Conservation (phyloP, 306 rosid species). For the Mimosa pudica region DNA sequence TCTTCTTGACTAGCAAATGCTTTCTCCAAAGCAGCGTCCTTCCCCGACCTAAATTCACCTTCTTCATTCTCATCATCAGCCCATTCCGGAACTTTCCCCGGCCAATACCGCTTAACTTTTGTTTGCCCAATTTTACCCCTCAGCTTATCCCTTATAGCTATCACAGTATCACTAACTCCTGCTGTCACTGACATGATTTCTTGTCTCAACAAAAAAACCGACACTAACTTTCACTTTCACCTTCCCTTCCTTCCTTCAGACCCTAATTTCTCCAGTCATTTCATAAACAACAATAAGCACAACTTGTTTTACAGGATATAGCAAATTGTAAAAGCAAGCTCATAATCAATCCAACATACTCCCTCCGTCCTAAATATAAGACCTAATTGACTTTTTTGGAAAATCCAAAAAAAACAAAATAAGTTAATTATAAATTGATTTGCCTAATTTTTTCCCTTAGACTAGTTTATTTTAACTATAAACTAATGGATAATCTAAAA, state of each 20-base stretch:
- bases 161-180: conserved; percentile 88
- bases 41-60: conserved; percentile 59
- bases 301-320: background rate
- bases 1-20: conserved; percentile 72
- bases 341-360: too few species aligned
- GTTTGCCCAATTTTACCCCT: conserved; percentile 96
- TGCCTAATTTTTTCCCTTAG: too few species aligned
- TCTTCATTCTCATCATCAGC: conserved; percentile 80
- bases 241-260: conserved; percentile 24
- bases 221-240: background rate
- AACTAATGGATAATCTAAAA: too few species aligned
- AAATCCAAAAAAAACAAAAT: too few species aligned
- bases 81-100: conserved; percentile 96
- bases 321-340: too few species aligned
- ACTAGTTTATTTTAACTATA: too few species aligned
- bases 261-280: conserved; percentile 20
- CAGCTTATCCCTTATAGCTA: conserved; percentile 88
- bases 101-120: conserved; percentile 92
- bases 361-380: too few species aligned
- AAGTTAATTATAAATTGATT: too few species aligned
- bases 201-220: conserved; percentile 24
- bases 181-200: conserved; percentile 89
- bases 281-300: conserved; percentile 1
- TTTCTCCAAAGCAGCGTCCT: conserved; percentile 69
- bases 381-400: too few species aligned